Evolutionary conservation across 2,329 filamentous ascomycete genomes (phyloP), one percentile per base, ranked within the genome.

Genomic region (Tothia fuscella): DNA sequence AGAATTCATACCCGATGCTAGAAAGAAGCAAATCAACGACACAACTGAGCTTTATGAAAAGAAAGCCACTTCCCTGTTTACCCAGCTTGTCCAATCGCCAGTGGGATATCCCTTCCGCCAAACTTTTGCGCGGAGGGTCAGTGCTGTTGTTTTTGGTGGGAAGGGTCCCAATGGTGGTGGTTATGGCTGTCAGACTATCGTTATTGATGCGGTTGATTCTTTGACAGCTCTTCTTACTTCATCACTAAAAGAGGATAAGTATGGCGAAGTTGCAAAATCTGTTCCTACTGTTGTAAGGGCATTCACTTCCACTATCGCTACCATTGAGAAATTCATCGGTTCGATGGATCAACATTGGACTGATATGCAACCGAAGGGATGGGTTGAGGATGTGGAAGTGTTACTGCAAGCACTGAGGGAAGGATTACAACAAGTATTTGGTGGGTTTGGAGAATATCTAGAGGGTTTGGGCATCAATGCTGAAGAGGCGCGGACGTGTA

Each of bases 261-360:
- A 78, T 54, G 89, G 89, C 12, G 82, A 84, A 50, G 89, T 93
- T n/a, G 81, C 93, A 49, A 71, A 78, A 32, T 83, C 91, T 48
- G 77, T 96, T 2, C 76, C 82, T 1, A 64, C 63, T 37, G 79
- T 93, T 43, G 75, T 95, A 38, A 74, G 80, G 35, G 75, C 77
- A 1, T 74, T 93, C 46, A 88, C 84, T 1, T 51, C 58, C 0
- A 77, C 82, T 1, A 78, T 87, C 43, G 70, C 66, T 42, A 76
- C 76, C 49, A 64, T 94, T 3, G 80, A 93, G 52, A 62, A 56
- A 2, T 86, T 93, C 54, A 70, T 77, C 48, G 58, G 59, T 6
- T 61, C 53, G 2, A 63, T 81, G 32, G 68, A 74, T 1, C 60
- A 76, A 3, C 84, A 91, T 59, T 93, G 85, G 85, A 88, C 83